Evolutionary conservation across 2,329 filamentous ascomycete genomes (phyloP), one percentile per base, ranked within the genome.

Genomic region (Fusarium incarnatum): DNA sequence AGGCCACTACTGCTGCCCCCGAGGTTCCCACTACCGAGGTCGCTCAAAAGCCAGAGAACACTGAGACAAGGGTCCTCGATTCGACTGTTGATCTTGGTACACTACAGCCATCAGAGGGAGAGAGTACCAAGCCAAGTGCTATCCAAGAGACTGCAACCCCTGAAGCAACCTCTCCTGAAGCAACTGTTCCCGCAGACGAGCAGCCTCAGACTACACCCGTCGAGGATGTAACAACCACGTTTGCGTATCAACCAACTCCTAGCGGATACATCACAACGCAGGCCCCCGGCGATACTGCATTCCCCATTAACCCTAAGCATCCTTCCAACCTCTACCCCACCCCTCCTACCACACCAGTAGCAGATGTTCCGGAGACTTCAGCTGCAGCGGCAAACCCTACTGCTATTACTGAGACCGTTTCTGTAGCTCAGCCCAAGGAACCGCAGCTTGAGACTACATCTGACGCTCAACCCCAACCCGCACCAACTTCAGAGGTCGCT

Each of bases 71-170:
- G 16, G 50, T 16, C 7, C 50, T 68, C 18, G 53, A 58, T 9
- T 75, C 73, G 15, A 75, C 72, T 34, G 25, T 75, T 34, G 63
- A 75, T 22, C 73, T 75, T 27, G 73, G 73, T n/a, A 62, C 60
- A 18, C 53, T 75, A 13, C 61, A 68, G 30, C 66, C 73, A n/a
- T 62, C 66, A 8, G 56, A 66, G 20, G 64, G 41, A 41, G 54
- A 30, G 9, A 53, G 42, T 32, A 59, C 56, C 8, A 46, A 71
- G 37, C 54, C 61, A 11, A 34, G 49, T 50, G 46, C 60, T n/a
- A 45, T 46, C 22, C 37, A 70, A 30, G 60, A 71, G 55, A 64
- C 72, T 10, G 49, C 58, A 11, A 46, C 46, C 9, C 67, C 58
- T 41, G 60, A 48, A 22, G 32, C n/a, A 1, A 48, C 69, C 20